Evolutionary conservation across 2,329 filamentous ascomycete species (phyloP).

Genomic region (Lachnellula subtilissima): DNA sequence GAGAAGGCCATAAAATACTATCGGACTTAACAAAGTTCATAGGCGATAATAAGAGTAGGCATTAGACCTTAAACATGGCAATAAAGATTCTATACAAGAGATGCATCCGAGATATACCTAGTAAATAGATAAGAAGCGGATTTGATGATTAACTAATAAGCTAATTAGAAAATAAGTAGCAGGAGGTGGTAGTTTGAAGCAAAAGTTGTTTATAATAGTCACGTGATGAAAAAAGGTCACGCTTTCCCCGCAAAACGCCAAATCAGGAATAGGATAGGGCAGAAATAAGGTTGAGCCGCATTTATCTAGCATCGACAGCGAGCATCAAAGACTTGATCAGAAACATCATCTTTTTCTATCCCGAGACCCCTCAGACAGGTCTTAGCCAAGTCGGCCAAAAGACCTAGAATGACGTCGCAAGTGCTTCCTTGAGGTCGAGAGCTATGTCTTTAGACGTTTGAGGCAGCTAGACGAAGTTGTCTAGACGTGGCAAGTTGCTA

Average conservation of each 20-base stretch:
- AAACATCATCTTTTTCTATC: conserved; percentile 6
- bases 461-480: not conserved
- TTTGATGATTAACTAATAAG: not conserved
- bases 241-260: conserved; percentile 6
- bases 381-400: not conserved
- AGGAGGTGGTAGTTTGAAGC: not conserved
- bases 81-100: too few species aligned
- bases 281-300: conserved; percentile 23
- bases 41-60: too few species aligned
- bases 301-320: conserved; percentile 4
- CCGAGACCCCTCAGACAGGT: not conserved
- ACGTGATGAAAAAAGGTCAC: not conserved
- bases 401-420: not conserved
- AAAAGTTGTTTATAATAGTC: not conserved
- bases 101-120: too few species aligned
- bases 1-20: too few species aligned
- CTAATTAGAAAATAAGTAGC: not conserved
- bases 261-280: conserved; percentile 2
- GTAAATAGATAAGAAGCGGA: not conserved
- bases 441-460: not conserved
- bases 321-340: conserved; percentile 4
- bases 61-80: too few species aligned
- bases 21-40: too few species aligned
- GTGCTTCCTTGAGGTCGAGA: not conserved
- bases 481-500: not conserved